phyloP scores from a whole-genome alignment of 1,284 basidiomycete species.

The Neolentinus lepideus region DNA sequence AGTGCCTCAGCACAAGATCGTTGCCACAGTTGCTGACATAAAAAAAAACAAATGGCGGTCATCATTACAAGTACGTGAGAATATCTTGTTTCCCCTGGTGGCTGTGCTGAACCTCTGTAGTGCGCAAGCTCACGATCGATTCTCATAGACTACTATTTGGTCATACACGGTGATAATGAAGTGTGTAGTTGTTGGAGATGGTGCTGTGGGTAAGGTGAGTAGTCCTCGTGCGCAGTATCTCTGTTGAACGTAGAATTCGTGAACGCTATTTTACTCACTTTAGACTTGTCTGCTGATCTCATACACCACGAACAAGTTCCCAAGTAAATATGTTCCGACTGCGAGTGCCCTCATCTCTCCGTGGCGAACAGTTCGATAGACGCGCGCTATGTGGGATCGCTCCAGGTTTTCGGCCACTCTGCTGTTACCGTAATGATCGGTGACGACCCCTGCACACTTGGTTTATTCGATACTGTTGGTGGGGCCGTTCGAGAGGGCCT shows the following conservation, averaged over 20 bases:
- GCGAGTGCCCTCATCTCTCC: conserved; percentile 43
- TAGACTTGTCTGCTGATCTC: conserved; percentile 99
- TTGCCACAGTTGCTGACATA: too few relatives aligned
- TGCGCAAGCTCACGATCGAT: background rate
- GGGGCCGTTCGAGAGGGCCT: conserved; percentile 13
- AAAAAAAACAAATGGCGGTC: too few relatives aligned
- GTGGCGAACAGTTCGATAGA: conserved; percentile 12
- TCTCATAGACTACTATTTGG: background rate
- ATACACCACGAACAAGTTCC: conserved; percentile 99
- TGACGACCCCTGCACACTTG: conserved; percentile 97
- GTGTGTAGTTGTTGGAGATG: conserved; percentile 98
- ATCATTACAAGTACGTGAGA: too few relatives aligned
- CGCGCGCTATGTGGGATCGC: conserved; percentile 10
- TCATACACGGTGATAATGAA: conserved; percentile 98
- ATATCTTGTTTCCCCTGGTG: too few relatives aligned
- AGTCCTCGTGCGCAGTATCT: background rate
- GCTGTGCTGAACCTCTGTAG: background rate
- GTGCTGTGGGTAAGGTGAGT: conserved; percentile 98
- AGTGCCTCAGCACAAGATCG: too few relatives aligned
- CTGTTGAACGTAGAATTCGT: background rate
- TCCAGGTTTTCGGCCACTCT: conserved; percentile 94
- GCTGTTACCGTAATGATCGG: conserved; percentile 99
- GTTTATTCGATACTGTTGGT: conserved; percentile 98
- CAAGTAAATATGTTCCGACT: conserved; percentile 98
- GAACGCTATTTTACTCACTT: conserved; percentile 5